Evolutionary conservation across 768 basidiomycete genomes (phyloP).

Genomic region (Lactarius hengduanensis): DNA sequence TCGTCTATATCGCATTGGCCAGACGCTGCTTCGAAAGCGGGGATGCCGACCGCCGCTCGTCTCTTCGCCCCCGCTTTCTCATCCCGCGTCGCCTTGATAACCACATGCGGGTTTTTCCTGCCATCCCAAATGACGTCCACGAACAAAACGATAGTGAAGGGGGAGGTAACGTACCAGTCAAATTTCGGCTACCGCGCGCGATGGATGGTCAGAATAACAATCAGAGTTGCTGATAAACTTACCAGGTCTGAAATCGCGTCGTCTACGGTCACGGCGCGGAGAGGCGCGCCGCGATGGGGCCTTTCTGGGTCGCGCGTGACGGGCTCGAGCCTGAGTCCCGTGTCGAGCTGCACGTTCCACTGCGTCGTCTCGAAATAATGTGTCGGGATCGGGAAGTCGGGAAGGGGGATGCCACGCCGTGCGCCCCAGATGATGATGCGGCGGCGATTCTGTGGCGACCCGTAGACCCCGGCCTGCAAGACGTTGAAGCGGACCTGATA

Average conservation of each 20-base stretch:
- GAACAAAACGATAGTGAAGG: too few species aligned
- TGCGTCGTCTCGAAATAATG: constrained; percentile 44
- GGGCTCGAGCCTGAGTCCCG: constrained; percentile 15
- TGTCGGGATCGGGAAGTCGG: constrained; percentile 62
- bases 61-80: constrained; percentile 38
- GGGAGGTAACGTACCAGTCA: constrained; percentile 52
- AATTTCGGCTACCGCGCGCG: constrained; percentile 50
- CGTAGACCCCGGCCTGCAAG: constrained; percentile 70
- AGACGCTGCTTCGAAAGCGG: constrained; percentile 43
- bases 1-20: constrained; percentile 21
- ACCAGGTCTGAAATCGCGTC: constrained; percentile 73
- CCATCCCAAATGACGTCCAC: not conserved
- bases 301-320: constrained; percentile 14
- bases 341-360: constrained; percentile 21
- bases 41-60: constrained; percentile 45
- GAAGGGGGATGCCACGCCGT: constrained; percentile 53
- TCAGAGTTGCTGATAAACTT: constrained; percentile 33
- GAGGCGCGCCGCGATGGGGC: constrained; percentile 48
- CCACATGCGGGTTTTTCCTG: constrained; percentile 47
- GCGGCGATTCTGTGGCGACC: constrained; percentile 64
- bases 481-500: constrained; percentile 69
- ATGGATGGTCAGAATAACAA: not conserved
- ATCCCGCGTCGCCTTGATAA: constrained; percentile 36
- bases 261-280: constrained; percentile 54
- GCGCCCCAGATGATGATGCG: constrained; percentile 72